Evolutionary conservation across 2,329 filamentous ascomycete genomes (phyloP).

Genomic region (Dactylellina drechsleri): DNA sequence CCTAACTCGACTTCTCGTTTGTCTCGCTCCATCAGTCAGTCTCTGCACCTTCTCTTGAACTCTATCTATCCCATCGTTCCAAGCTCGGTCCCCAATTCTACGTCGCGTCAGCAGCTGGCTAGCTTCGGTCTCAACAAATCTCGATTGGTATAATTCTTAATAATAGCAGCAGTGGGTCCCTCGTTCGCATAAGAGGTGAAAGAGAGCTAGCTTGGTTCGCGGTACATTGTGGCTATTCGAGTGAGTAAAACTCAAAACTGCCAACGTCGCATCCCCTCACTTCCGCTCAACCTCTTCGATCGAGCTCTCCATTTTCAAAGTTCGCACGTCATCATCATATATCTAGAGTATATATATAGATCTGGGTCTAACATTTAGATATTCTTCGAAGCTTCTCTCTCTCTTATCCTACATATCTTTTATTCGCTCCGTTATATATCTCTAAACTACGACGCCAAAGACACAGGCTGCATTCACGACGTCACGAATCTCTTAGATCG

Average conservation of each 20-base stretch:
- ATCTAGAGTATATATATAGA: neutral
- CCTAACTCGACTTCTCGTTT: no score
- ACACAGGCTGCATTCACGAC: conserved; percentile 38
- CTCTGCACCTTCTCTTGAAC: no score
- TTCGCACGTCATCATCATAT: conserved; percentile 22
- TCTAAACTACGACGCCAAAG: conserved; percentile 3
- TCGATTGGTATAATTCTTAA: conserved; percentile 1
- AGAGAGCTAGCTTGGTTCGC: conserved; percentile 5
- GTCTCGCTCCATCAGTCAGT: no score
- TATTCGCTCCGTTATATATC: conserved; percentile 2
- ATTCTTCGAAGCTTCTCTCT: neutral
- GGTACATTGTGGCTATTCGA: no score
- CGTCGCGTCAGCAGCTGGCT: neutral
- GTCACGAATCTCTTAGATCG: conserved; percentile 52
- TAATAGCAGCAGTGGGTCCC: conserved; percentile 38
- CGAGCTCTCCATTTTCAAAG: conserved; percentile 11
- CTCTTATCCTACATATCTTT: neutral
- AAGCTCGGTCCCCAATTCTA: no score
- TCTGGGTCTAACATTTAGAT: neutral
- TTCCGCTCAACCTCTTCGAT: conserved; percentile 26
- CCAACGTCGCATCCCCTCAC: conserved; percentile 45
- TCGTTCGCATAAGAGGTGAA: conserved; percentile 45
- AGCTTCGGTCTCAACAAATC: conserved; percentile 2
- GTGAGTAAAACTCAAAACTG: conserved; percentile 34
- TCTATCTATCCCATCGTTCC: no score